phyloP scores from a whole-genome alignment of 768 basidiomycete species.

The Porphyrellus cyaneotinctus region DNA sequence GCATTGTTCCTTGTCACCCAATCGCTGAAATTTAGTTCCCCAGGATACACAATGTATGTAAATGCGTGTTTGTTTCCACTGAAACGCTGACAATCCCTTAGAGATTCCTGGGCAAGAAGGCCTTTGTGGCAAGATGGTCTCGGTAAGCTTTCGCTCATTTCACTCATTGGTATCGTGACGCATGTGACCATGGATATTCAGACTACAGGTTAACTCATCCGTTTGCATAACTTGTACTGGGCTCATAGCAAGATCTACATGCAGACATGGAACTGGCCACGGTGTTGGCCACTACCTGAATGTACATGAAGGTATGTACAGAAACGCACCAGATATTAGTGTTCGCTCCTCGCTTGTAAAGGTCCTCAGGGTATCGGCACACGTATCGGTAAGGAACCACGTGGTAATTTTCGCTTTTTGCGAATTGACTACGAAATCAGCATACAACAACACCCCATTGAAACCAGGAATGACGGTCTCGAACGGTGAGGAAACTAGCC shows the following conservation, averaged over 20 bases:
- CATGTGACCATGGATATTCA: constrained; percentile 17
- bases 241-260: constrained; percentile 6
- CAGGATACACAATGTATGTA: constrained; percentile 56
- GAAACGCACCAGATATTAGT: neutral
- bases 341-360: constrained; percentile 12
- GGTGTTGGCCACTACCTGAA: constrained; percentile 94
- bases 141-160: constrained; percentile 41
- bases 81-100: constrained; percentile 26
- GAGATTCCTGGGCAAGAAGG: constrained; percentile 77
- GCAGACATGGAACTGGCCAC: constrained; percentile 88
- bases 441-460: constrained; percentile 65
- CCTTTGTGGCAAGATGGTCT: constrained; percentile 85
- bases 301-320: constrained; percentile 69
- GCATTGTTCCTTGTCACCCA: neutral
- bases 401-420: neutral
- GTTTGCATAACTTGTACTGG: neutral
- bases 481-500: constrained; percentile 46
- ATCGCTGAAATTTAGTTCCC: neutral
- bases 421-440: constrained; percentile 30
- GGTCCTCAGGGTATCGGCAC: constrained; percentile 57
- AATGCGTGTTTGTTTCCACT: neutral
- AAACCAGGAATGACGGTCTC: constrained; percentile 89
- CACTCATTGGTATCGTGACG: neutral
- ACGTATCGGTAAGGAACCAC: constrained; percentile 31
- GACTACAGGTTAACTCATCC: constrained; percentile 50